Evolutionary conservation across 805 yeast genomes (phyloP).

Genomic region (Wickerhamiella qilinensis): DNA sequence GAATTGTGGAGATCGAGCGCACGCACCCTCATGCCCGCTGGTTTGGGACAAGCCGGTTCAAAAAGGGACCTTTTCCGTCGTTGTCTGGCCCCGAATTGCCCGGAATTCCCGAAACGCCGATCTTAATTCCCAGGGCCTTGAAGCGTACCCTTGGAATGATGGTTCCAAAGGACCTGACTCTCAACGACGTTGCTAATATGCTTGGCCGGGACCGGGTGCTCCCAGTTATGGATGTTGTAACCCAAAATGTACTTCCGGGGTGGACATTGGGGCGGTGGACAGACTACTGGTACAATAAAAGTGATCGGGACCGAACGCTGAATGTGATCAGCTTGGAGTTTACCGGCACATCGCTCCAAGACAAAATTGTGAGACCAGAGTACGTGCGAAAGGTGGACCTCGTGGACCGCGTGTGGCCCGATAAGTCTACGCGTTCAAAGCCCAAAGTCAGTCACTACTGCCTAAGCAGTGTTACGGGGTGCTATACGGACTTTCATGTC

Average conservation of each 20-base stretch:
- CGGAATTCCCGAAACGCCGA: constrained; percentile 27
- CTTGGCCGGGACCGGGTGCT: constrained; percentile 50
- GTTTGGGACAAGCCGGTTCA: constrained; percentile 10
- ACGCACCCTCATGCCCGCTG: constrained; percentile 9
- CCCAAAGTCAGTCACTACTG: constrained; percentile 49
- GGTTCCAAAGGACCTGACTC: constrained; percentile 42
- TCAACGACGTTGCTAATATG: constrained; percentile 36
- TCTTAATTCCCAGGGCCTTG: constrained; percentile 25
- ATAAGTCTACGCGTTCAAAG: constrained; percentile 7
- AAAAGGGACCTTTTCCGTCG: constrained; percentile 19
- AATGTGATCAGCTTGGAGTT: constrained; percentile 77
- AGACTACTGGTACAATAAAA: constrained; percentile 40
- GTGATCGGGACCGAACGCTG: constrained; percentile 44
- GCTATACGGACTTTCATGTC: constrained; percentile 80
- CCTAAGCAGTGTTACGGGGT: constrained; percentile 65
- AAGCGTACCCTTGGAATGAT: constrained; percentile 28
- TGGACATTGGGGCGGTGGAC: constrained; percentile 67
- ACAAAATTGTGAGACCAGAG: constrained; percentile 43
- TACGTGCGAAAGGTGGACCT: constrained; percentile 52
- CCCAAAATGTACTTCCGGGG: constrained; percentile 42
- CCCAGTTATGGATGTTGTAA: constrained; percentile 79
- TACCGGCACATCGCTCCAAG: constrained; percentile 36
- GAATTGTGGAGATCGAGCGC: constrained; percentile 20
- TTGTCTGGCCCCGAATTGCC: constrained; percentile 24
- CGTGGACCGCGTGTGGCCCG: constrained; percentile 52